Evolutionary conservation across 2,329 filamentous ascomycete species (phyloP), one percentile per base, ranked within the genome.

Genomic region (Diaporthe capsici): DNA sequence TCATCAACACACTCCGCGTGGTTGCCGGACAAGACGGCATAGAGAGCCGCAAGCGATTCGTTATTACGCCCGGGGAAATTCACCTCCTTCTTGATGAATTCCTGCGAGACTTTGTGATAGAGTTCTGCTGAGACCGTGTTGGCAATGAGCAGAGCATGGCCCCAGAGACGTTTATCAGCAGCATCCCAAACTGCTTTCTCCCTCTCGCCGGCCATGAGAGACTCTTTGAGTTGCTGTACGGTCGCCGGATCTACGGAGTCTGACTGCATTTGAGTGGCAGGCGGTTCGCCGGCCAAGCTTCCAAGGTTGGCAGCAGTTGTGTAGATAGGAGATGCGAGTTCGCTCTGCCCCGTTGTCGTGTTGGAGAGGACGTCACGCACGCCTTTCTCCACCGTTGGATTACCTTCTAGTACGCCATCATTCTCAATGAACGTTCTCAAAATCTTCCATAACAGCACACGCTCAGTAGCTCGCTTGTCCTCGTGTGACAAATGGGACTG

Each of bases 31-130:
- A 99, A 93, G 0, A 98, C 92, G 81, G 98, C 95, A 83, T 99
- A 99, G 4, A 99, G 86, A 0, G 96, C 95, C 42, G 96, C 96
- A 61, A 99, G 88, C 2, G 96, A 94, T 83, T 98, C 94, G 72
- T 95, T 95, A 79, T 94, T 94, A 72, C 93, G 92, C 2, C 94
- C 92, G 4, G 93, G 87, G 71, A 93, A 93, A 82, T 97, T 97
- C 73, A 99, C 95, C 83, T 99, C 97, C 81, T 97, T 96, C 79
- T 95, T 93, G 25, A 99, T 94, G 81, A 99, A 99, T 81, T 99
- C 97, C 81, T 98, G 95, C 0, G 95, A 92, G 37, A 99, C 96
- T 82, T 97, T 94, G 83, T 95, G 97, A 90, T 97, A 98, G 3
- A 97, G 88, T 31, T 95, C 94, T 65, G 94, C 88, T 1, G 95